These are phyloP conservation scores for Penicillium griseofulvum DNA, from an alignment of 2,329 filamentous ascomycete species.

Conservation along the genomic window DNA sequence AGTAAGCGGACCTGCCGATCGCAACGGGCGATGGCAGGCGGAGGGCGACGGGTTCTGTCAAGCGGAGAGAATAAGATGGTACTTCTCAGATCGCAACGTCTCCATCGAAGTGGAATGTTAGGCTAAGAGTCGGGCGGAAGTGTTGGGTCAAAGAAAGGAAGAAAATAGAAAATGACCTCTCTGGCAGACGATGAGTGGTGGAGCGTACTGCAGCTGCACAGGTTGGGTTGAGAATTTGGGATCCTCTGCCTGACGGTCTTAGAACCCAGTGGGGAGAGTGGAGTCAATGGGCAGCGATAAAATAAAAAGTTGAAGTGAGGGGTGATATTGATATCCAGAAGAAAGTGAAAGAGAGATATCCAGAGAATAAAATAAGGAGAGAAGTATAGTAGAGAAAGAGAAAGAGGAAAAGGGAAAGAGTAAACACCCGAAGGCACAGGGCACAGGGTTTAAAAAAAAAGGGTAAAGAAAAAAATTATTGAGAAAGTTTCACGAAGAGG, in stretches of 20 bases:
- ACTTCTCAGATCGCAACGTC: slow-evolving; percentile 32
- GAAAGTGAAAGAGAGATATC: not conserved
- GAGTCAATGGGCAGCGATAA: slow-evolving; percentile 15
- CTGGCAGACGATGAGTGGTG: slow-evolving; percentile 19
- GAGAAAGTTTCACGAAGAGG: slow-evolving; percentile 20
- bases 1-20: slow-evolving; percentile 30
- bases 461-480: not conserved
- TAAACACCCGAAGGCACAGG: slow-evolving; percentile 4
- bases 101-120: slow-evolving; percentile 34
- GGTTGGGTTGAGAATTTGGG: slow-evolving; percentile 19
- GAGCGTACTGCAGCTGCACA: slow-evolving; percentile 24
- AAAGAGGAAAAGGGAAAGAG: not conserved
- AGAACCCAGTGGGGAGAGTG: slow-evolving; percentile 22
- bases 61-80: slow-evolving; percentile 26
- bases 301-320: slow-evolving; percentile 11
- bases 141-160: slow-evolving; percentile 11
- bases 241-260: slow-evolving; percentile 23
- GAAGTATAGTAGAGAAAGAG: slow-evolving; percentile 1
- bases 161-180: slow-evolving; percentile 6
- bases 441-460: not conserved
- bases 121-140: slow-evolving; percentile 19
- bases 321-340: slow-evolving; percentile 3
- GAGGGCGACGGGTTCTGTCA: slow-evolving; percentile 29
- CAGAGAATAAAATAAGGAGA: not conserved
- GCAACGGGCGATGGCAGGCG: slow-evolving; percentile 27